Evolutionary conservation across 345 rosid genomes (phyloP), one percentile per base, ranked within the genome.

Genomic region (Kandelia obovata): DNA sequence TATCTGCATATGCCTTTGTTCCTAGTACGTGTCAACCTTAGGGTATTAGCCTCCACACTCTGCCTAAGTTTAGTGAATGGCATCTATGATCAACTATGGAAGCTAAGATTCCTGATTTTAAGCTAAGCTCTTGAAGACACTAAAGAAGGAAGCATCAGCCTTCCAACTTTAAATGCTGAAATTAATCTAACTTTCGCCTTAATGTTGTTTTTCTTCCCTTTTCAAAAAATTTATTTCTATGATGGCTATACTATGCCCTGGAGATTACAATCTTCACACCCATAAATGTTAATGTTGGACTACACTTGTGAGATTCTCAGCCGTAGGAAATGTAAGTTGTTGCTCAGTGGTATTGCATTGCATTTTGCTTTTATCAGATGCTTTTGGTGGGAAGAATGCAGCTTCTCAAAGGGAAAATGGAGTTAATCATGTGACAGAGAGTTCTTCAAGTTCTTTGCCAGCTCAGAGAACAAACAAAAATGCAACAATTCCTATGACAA

Each of bases 381-480:
- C 79, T 66, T 77, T 82, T 61, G 82, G 84, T 67, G 85, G 83
- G 64, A 83, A 87, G 81, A 76, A 58, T 81, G 74, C 78, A 19
- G 69, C 80, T 74, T 13, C 78, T 53, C 81, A 78, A 65, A 84
- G 90, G 82, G 98, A 82, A 51, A 90, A 75, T 80, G 90, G 88
- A 69, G 67, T 57, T 67, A 72, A 62, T 73, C 78, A 69, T 73
- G 71, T 60, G n/a, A 32, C 62, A 46, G 82, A 79, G 53, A 78
- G 81, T 60, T 63, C 80, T 32, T 74, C 75, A 67, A 57, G 65
- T 19, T 53, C 83, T 20, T 55, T 66, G 4, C 73, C 72, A 62
- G 58, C 71, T 64, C 85, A 65, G 74, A 84, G 78, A 83, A 75
- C 66, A 35, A 86, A 81, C 70, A 77, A 69, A 69, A 58, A 52